These are phyloP conservation scores for Trichothecium roseum DNA, from an alignment of 2,329 filamentous ascomycete genomes.

Conservation along the genomic window DNA sequence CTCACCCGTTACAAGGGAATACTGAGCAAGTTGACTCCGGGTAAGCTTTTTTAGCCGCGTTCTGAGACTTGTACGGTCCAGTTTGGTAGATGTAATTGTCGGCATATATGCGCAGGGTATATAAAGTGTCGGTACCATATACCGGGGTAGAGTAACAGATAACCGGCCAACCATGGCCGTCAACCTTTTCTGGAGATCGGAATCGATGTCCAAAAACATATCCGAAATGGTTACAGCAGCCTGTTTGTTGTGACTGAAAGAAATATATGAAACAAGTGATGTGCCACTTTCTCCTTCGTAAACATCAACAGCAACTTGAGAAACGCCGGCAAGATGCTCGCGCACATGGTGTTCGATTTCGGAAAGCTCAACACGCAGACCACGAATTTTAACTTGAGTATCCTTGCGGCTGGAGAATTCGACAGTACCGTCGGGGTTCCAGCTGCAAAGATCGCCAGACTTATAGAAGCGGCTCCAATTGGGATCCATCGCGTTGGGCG, in stretches of 20 bases:
- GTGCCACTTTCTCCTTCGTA: neutral
- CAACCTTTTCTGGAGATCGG: slow-evolving; percentile 4
- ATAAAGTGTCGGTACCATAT: slow-evolving; percentile 7
- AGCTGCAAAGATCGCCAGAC: slow-evolving; percentile 5
- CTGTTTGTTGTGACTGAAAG: too few species aligned
- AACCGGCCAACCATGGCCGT: slow-evolving; percentile 8
- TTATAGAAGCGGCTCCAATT: slow-evolving; percentile 14
- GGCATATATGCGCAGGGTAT: slow-evolving; percentile 3
- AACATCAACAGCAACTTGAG: neutral
- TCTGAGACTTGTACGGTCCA: slow-evolving; percentile 1
- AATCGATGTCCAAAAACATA: slow-evolving; percentile 4
- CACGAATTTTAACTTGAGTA: slow-evolving; percentile 32
- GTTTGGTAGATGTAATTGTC: slow-evolving; percentile 7
- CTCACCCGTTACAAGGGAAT: slow-evolving; percentile 9
- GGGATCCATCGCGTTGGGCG: slow-evolving; percentile 7
- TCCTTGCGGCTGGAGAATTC: slow-evolving; percentile 29
- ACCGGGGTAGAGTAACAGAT: slow-evolving; percentile 1
- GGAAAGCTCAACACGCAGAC: slow-evolving; percentile 23
- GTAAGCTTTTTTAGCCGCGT: neutral
- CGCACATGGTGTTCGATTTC: slow-evolving; percentile 1
- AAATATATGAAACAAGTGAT: too few species aligned
- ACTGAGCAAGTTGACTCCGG: neutral
- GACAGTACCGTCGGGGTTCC: slow-evolving; percentile 19
- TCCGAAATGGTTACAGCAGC: too few species aligned
- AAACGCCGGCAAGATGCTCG: neutral